Percentiles rank a stretch among this genome's conserved stretches.
These are phyloP conservation scores for Musa itinerans DNA, from an alignment of 176 grass and related monocot genomes.

Conservation along the genomic window DNA sequence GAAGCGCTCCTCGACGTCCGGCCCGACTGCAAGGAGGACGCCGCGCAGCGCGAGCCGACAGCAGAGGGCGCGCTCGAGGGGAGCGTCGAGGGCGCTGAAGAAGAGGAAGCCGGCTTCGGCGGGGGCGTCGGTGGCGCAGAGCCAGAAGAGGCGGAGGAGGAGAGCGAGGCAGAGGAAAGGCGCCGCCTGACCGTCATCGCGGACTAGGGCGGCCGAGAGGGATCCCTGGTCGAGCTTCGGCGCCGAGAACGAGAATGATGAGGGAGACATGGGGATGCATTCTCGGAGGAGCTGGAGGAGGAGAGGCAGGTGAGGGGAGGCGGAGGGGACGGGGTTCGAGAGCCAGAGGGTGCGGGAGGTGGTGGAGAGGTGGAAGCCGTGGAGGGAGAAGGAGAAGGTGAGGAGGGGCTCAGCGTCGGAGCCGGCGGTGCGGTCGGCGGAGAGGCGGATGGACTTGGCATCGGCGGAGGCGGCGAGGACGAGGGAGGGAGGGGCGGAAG, in stretches of 20 bases:
- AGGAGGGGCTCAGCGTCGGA: constrained; percentile 8
- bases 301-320: constrained; percentile 32
- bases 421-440: constrained; percentile 17
- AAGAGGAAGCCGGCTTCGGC: constrained; percentile 63
- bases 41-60: constrained; percentile 28
- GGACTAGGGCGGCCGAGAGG: constrained; percentile 9
- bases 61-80: constrained; percentile 33
- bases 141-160: constrained; percentile 75
- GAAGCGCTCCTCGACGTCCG: constrained; percentile 55
- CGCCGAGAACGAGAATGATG: constrained; percentile 17
- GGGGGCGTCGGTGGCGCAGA: constrained; percentile 54
- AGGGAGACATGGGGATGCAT: constrained; percentile 37
- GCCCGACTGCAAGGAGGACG: constrained; percentile 49
- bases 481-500: constrained; percentile 18
- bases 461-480: constrained; percentile 27
- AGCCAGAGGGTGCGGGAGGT: constrained; percentile 36
- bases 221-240: constrained; percentile 22
- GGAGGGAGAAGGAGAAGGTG: constrained; percentile 42
- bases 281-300: constrained; percentile 61
- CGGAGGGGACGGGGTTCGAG: constrained; percentile 22
- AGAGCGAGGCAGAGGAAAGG: constrained; percentile 55
- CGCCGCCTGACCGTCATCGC: constrained; percentile 9
- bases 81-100: constrained; percentile 37
- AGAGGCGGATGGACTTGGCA: constrained; percentile 43
- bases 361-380: constrained; percentile 14